A percentile compares a stretch with the other conserved stretches of the same genome.
Evolutionary conservation across 78 protist genomes (phyloP).

Genomic region (Polysphondylium violaceum): DNA sequence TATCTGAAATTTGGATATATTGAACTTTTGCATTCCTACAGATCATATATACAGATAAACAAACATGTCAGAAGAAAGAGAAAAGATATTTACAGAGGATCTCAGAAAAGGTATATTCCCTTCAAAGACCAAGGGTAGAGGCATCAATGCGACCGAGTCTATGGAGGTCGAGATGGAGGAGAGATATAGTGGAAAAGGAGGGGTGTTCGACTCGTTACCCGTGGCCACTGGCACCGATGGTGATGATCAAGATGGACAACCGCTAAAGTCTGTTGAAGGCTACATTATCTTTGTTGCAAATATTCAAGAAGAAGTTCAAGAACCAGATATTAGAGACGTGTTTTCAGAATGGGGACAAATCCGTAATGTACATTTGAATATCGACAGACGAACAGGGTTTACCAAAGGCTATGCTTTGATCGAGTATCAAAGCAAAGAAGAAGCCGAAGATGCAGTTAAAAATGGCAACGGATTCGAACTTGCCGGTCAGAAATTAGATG

Average conservation of each 20-base stretch:
- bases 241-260: conserved; percentile 18
- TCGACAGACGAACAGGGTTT: conserved; percentile 95
- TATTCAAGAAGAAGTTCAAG: conserved; percentile 94
- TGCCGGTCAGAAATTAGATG: conserved; percentile 80
- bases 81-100: conserved; percentile 50
- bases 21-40: too few species aligned
- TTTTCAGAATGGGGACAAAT: conserved; percentile 93
- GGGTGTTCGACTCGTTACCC: conserved; percentile 34
- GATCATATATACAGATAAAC: not conserved
- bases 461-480: conserved; percentile 8
- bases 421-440: conserved; percentile 82
- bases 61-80: conserved; percentile 33
- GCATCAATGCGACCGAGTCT: conserved; percentile 16
- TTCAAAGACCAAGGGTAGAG: conserved; percentile 55
- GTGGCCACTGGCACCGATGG: not conserved
- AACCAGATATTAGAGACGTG: conserved; percentile 88
- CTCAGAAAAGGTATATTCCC: conserved; percentile 67
- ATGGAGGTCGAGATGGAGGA: conserved; percentile 19
- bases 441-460: conserved; percentile 87
- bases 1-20: too few species aligned
- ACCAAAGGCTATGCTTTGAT: conserved; percentile 90
- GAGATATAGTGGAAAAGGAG: conserved; percentile 52
- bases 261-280: conserved; percentile 92
- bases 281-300: conserved; percentile 90
- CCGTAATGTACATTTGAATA: conserved; percentile 90